Evolutionary conservation across 192 early-diverging fungal genomes (phyloP), one percentile per base, ranked within the genome.

Genomic region (Coemansia sp.): DNA sequence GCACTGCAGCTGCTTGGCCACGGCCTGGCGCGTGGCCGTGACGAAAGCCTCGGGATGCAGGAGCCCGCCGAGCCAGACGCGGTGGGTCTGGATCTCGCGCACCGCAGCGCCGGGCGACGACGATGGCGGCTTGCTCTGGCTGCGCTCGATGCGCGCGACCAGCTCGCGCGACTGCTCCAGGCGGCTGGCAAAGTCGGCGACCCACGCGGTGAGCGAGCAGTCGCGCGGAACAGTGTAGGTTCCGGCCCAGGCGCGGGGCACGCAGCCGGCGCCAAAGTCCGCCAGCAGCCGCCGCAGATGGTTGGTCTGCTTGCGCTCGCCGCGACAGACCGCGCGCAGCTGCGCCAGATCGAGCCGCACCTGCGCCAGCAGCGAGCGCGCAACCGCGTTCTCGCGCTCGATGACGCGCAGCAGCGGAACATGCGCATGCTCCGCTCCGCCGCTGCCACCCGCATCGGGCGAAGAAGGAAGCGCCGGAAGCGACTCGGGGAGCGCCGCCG

Each of bases 21-120:
- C 90, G 7, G 87, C 84, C 76, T 97, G 95, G 42, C 94, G 86
- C 12, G 95, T 95, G 20, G 94, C 95, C 0, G 94, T 97, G 17
- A 96, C 84, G 74, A 90, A 96, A 16, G 95, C 95, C 74, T 95
- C 93, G 16, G 95, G 95, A 46, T 87, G 88, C 74, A 96, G 88
- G 17, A 96, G 76, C 0, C 93, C 94, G 54, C 95, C 95, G 17
- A 96, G 69, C 91, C 91, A 94, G n/a, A 97, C 81, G 37, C 76
- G 65, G 8, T 75, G 40, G 16, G 54, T n/a, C 51, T 76, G 67
- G 44, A 84, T 70, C 5, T 59, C 61, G 14, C 62, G 64, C 3
- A 76, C 61, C 2, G 48, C 49, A 38, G 19, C 57, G 12, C 43
- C 50, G 3, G 50, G 20, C 20, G 20, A 20, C 0, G 25, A 22